Base-by-base conservation (phyloP, 768 basidiomycete species). In the Pisolithus tinctorius region DNA sequence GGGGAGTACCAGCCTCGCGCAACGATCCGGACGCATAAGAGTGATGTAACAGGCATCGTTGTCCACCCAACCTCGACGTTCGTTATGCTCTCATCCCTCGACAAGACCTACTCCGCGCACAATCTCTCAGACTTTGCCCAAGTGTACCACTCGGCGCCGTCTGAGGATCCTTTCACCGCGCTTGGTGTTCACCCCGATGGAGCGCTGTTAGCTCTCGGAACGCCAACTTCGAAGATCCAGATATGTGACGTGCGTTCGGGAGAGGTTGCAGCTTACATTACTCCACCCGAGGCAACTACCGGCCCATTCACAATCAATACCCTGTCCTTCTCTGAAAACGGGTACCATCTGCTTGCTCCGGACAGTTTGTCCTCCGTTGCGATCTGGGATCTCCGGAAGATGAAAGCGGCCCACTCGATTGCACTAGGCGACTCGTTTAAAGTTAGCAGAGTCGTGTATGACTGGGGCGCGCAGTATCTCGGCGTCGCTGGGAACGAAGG, bases 301-400 rank as follows among this genome's bases (percentile, higher is more conserved):
- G 58, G 59, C 20, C 81, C 90, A 4, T 92, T 91, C 71, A 81
- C 82, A 25, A 78, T 95, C 52, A 80, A 86, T 63, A 81, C 88
- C 2, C 71, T 95, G 45, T 82, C 87, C 9, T 98, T 99, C 77
- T 95, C 93, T 27, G 96, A 99, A 70, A 98, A 99, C 62, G 95
- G 95, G 1, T 99, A 96, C 71, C 90, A 94, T 66, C 87, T 98
- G 60, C 80, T 93, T 27, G 83, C 86, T 1, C 88, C 91, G 39
- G 76, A 81, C 60, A 79, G 83, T 17, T 72, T 76, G 13, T 81
- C 82, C 11, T 83, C 88, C 0, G 81, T 94, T 46, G 88, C 90
- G 42, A 79, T 98, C 56, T 96, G 95, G 87, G 95, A 99, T 71
- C 74, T 99, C 49, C 86, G 95, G 57, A 97, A 97, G 72, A 84